Evolutionary conservation across 352 stramenopile genomes (phyloP).

Genomic region (Thraustotheca clavata): DNA sequence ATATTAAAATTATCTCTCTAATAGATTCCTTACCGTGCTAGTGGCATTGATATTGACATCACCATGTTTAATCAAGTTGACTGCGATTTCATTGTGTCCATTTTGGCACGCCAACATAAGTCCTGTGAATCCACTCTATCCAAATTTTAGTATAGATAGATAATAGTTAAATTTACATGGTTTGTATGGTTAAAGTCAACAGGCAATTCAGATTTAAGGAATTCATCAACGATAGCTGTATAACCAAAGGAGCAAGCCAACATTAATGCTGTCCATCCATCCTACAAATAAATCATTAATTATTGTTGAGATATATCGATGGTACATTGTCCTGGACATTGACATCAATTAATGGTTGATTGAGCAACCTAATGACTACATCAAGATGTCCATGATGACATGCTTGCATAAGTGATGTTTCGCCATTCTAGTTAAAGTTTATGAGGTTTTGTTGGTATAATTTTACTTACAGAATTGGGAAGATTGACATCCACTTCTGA

Average conservation of each 20-base stretch:
- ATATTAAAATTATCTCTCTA: background rate
- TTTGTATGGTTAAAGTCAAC: conserved; percentile 11
- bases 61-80: background rate
- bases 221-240: background rate
- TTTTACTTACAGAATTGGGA: background rate
- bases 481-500: conserved; percentile 5
- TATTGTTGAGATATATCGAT: background rate
- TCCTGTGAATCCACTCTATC: conserved; percentile 8
- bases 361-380: background rate
- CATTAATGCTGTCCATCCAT: background rate
- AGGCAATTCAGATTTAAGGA: background rate
- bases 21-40: background rate
- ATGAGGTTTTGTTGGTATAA: background rate
- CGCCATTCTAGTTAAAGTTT: background rate
- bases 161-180: background rate
- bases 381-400: background rate
- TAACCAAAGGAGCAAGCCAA: background rate
- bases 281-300: no score
- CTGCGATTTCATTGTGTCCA: background rate
- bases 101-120: conserved; percentile 11
- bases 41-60: conserved; percentile 5
- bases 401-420: conserved; percentile 12
- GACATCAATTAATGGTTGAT: background rate
- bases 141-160: background rate
- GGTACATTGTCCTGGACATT: background rate